Conservation (phyloP, 179 eudicot species). For the Vitellaria paradoxa region DNA sequence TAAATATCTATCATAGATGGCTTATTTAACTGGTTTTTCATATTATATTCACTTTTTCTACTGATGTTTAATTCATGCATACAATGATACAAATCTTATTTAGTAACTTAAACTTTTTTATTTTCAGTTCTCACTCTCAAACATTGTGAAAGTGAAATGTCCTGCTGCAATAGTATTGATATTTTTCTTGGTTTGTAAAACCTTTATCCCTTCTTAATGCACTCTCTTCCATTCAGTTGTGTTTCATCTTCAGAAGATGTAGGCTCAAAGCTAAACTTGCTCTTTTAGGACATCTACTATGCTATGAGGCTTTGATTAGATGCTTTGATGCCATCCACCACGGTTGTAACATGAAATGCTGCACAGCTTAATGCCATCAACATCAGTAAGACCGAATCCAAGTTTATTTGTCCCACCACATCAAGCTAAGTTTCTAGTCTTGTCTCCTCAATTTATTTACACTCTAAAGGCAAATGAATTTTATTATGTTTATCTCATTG, state of each 20-base stretch:
- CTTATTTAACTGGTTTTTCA: too few relatives aligned
- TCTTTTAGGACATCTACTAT: too few relatives aligned
- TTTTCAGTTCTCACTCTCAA: too few relatives aligned
- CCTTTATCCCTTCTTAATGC: too few relatives aligned
- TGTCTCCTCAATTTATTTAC: not conserved
- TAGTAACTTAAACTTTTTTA: too few relatives aligned
- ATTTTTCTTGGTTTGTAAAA: not conserved
- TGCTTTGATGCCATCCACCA: not conserved
- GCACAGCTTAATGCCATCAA: constrained; percentile 31
- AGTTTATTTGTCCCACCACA: constrained; percentile 25
- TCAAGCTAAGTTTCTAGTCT: constrained; percentile 38
- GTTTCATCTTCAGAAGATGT: not conserved
- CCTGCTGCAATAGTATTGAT: too few relatives aligned
- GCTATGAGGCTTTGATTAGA: not conserved
- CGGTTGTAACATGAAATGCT: constrained; percentile 24
- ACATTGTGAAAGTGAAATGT: too few relatives aligned
- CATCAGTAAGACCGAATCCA: constrained; percentile 28
- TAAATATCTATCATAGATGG: too few relatives aligned
- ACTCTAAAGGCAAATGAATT: not conserved
- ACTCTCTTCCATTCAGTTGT: not conserved
- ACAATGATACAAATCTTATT: too few relatives aligned
- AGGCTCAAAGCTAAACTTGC: not conserved
- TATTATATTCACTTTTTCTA: too few relatives aligned
- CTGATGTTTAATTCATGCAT: too few relatives aligned
- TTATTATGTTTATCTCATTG: constrained; percentile 5